Conservation (phyloP, 805 yeast species). For the Sporopachydermia lactativora region DNA sequence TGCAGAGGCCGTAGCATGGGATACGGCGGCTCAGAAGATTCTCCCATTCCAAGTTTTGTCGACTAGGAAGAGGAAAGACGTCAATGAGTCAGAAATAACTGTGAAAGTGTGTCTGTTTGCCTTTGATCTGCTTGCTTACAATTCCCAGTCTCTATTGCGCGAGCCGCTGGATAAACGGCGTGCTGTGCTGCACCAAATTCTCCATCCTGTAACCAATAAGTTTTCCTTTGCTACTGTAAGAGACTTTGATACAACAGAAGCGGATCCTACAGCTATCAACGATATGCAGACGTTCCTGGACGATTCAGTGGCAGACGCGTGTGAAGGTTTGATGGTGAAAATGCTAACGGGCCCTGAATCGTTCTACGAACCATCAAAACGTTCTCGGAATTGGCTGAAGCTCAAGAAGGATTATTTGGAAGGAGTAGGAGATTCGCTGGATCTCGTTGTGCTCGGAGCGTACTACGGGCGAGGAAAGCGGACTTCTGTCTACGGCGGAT, state of each 20-base stretch:
- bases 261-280: slow-evolving; percentile 17
- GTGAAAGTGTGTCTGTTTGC: slow-evolving; percentile 89
- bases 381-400: slow-evolving; percentile 92
- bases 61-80: slow-evolving; percentile 90
- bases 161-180: slow-evolving; percentile 62
- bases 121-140: slow-evolving; percentile 68
- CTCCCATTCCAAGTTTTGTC: slow-evolving; percentile 88
- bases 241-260: slow-evolving; percentile 49
- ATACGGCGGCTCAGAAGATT: slow-evolving; percentile 58
- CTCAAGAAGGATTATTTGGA: slow-evolving; percentile 88
- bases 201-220: slow-evolving; percentile 56
- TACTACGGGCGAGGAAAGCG: slow-evolving; percentile 90
- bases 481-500: slow-evolving; percentile 93
- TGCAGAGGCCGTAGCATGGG: slow-evolving; percentile 98
- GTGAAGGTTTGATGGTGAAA: slow-evolving; percentile 96
- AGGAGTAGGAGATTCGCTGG: slow-evolving; percentile 93
- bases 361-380: slow-evolving; percentile 83
- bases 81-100: slow-evolving; percentile 71
- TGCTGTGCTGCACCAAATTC: slow-evolving; percentile 36
- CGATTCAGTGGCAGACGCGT: slow-evolving; percentile 74
- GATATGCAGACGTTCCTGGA: slow-evolving; percentile 79
- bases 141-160: slow-evolving; percentile 58
- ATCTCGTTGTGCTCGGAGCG: slow-evolving; percentile 87
- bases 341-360: slow-evolving; percentile 71
- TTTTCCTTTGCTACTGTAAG: slow-evolving; percentile 67